Percentiles rank a stretch among this genome's conserved stretches.
Conservation (phyloP, 2,329 filamentous ascomycete species). For the Calonectria crousiana region DNA sequence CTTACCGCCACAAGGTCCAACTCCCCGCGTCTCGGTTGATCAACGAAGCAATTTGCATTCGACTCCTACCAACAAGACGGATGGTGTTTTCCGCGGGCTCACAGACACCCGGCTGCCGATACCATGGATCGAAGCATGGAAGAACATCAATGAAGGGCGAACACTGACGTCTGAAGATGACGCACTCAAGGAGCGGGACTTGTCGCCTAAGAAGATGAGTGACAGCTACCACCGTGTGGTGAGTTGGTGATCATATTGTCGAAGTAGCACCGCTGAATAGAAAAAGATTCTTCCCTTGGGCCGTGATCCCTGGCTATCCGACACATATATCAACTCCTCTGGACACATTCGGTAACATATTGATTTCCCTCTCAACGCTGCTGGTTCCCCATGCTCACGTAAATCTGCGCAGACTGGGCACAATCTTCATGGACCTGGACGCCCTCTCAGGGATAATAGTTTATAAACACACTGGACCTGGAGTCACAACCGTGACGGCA, state of each 20-base stretch:
- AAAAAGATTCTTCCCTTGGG: conserved; percentile 69
- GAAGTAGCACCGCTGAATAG: neutral
- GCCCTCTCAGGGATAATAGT: conserved; percentile 82
- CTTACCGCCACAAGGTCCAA: neutral
- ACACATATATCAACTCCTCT: conserved; percentile 82
- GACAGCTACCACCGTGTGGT: conserved; percentile 49
- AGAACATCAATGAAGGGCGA: neutral
- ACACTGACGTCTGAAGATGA: conserved; percentile 16
- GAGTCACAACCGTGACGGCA: conserved; percentile 64
- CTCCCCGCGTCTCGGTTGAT: neutral
- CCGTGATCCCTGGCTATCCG: conserved; percentile 81
- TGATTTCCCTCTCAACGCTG: neutral
- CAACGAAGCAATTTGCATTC: conserved; percentile 29
- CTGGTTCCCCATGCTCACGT: neutral
- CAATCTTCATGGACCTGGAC: conserved; percentile 84
- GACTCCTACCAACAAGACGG: conserved; percentile 33
- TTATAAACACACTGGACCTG: conserved; percentile 74
- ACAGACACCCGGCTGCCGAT: conserved; percentile 41
- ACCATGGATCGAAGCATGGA: conserved; percentile 46
- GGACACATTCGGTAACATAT: conserved; percentile 72
- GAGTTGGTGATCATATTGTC: neutral
- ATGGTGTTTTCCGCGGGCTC: conserved; percentile 46
- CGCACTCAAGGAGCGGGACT: conserved; percentile 36
- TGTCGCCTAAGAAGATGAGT: conserved; percentile 46
- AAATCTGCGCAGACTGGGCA: conserved; percentile 63